Conservation (phyloP, 768 basidiomycete genomes). For the Coprinopsis cinerea region DNA sequence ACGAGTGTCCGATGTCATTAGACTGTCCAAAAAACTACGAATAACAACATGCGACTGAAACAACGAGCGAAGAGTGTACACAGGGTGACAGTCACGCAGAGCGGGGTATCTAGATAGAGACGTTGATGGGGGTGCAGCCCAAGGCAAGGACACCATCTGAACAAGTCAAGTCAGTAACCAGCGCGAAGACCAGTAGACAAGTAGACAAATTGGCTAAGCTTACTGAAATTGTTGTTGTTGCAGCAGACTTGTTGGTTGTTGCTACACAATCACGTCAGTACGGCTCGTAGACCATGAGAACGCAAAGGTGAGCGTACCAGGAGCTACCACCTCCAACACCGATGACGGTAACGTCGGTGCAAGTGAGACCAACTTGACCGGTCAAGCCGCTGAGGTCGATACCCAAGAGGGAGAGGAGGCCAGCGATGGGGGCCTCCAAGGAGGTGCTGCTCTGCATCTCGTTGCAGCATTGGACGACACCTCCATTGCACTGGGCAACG, state of each 20-base stretch:
- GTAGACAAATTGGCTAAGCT: background rate
- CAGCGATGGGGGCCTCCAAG: constrained; percentile 8
- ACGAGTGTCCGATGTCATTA: no score
- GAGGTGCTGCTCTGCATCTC: background rate
- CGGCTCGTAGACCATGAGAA: background rate
- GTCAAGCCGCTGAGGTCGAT: constrained; percentile 11
- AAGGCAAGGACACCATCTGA: constrained; percentile 14
- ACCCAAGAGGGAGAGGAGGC: constrained; percentile 8
- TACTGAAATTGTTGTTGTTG: constrained; percentile 17
- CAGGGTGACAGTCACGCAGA: background rate
- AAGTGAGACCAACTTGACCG: constrained; percentile 13
- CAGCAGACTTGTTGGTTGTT: constrained; percentile 15
- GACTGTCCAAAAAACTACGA: no score
- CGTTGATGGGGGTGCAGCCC: constrained; percentile 18
- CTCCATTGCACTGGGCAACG: constrained; percentile 14
- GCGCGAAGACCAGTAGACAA: background rate
- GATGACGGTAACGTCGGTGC: constrained; percentile 17
- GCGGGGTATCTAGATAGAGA: constrained; percentile 13
- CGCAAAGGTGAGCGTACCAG: no score
- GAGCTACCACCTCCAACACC: constrained; percentile 14
- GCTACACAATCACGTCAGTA: no score
- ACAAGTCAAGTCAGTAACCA: background rate
- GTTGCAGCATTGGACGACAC: constrained; percentile 18
- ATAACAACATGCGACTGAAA: no score
- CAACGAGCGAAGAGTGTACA: background rate